Evolutionary conservation across 306 rosid species (phyloP).

Genomic region (Acacia melanoxylon): DNA sequence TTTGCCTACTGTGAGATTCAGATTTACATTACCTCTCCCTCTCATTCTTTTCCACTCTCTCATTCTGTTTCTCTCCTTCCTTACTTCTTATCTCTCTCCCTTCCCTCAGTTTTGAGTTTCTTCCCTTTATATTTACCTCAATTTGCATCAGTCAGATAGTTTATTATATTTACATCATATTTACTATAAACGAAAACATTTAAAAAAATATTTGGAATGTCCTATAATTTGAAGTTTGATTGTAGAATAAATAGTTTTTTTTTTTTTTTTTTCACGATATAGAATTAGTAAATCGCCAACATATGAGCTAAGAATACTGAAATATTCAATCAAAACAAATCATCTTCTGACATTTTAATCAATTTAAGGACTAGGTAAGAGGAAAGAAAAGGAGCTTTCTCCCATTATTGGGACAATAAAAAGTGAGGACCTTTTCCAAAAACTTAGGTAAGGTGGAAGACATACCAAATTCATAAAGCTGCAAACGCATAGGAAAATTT

Average conservation of each 20-base stretch:
- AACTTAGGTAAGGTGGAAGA: slow-evolving; percentile 16
- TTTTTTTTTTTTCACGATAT: background rate
- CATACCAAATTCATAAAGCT: slow-evolving; percentile 92
- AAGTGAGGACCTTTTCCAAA: slow-evolving; percentile 15
- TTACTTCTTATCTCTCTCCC: background rate
- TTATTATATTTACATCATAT: background rate
- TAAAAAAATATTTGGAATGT: background rate
- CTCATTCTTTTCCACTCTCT: background rate
- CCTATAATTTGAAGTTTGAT: slow-evolving; percentile 3
- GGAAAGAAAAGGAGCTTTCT: background rate
- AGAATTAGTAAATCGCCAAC: slow-evolving; percentile 1
- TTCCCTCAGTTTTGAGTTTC: background rate
- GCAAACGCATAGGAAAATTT: slow-evolving; percentile 57
- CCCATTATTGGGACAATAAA: background rate
- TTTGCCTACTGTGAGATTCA: background rate
- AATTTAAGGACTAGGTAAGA: slow-evolving; percentile 4
- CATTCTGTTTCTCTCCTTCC: background rate
- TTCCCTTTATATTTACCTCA: background rate
- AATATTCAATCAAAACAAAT: slow-evolving; percentile 17
- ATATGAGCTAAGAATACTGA: slow-evolving; percentile 10
- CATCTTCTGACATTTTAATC: slow-evolving; percentile 5
- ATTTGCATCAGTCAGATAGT: background rate
- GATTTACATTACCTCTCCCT: background rate
- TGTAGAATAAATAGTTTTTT: slow-evolving; percentile 3
- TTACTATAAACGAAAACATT: too few species aligned